These are phyloP conservation scores for Diaporthe helianthi DNA, from an alignment of 2,329 filamentous ascomycete genomes.

Conservation along the genomic window DNA sequence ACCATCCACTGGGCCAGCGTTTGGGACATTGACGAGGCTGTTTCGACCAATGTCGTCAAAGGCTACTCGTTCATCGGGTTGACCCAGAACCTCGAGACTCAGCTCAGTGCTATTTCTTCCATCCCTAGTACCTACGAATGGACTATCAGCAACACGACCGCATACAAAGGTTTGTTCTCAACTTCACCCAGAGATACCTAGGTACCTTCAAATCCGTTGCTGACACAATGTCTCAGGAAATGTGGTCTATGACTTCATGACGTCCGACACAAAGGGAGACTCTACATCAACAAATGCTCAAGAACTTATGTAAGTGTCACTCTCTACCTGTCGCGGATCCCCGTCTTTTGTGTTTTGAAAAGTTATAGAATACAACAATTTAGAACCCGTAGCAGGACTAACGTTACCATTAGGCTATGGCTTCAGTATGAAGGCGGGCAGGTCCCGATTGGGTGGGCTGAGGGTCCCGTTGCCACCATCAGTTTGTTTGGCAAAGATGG, in stretches of 20 bases:
- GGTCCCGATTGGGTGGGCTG: conserved; percentile 50
- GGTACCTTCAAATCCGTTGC: not conserved
- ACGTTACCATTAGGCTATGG: too few species aligned
- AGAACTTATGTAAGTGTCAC: conserved; percentile 54
- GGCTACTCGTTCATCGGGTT: conserved; percentile 54
- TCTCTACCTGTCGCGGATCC: too few species aligned
- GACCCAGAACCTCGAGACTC: conserved; percentile 50
- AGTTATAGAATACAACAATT: too few species aligned
- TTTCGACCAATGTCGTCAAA: conserved; percentile 47
- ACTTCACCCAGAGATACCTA: too few species aligned
- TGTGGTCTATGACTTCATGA: conserved; percentile 54
- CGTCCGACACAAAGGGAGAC: conserved; percentile 50
- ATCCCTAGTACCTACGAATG: conserved; percentile 50
- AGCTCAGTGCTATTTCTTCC: conserved; percentile 46
- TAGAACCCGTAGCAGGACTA: too few species aligned
- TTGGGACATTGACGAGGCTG: conserved; percentile 47
- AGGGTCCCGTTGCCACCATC: conserved; percentile 45
- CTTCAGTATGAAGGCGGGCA: conserved; percentile 52
- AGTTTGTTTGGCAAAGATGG: conserved; percentile 45
- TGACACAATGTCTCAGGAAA: conserved; percentile 41
- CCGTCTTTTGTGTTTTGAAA: too few species aligned
- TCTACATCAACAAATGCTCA: conserved; percentile 48
- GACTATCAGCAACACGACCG: conserved; percentile 48
- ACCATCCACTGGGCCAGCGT: conserved; percentile 47
- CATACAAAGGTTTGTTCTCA: conserved; percentile 44